phyloP scores from a whole-genome alignment of 345 rosid species.

The Luvunga scandens region DNA sequence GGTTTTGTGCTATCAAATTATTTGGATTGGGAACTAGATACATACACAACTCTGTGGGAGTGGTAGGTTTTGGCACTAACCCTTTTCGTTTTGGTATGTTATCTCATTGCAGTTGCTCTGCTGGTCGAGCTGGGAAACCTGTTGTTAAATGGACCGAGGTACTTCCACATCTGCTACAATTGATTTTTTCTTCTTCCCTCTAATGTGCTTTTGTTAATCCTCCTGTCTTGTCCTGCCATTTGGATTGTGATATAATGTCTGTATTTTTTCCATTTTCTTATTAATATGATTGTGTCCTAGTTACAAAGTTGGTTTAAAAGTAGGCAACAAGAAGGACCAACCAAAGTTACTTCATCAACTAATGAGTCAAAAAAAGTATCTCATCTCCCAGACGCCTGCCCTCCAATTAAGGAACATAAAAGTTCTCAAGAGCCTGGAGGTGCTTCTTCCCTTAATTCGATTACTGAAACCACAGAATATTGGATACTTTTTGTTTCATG shows the following conservation, averaged over 20 bases:
- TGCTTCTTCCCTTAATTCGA: constrained; percentile 11
- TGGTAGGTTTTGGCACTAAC: constrained; percentile 2
- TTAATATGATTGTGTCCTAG: constrained; percentile 23
- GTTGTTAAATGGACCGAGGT: constrained; percentile 62
- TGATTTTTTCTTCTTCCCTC: background rate
- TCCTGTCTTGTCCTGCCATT: background rate
- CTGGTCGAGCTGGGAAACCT: constrained; percentile 77
- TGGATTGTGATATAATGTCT: background rate
- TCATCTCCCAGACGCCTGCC: constrained; percentile 20
- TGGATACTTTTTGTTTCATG: background rate
- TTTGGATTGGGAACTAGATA: background rate
- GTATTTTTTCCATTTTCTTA: background rate
- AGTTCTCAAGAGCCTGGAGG: constrained; percentile 37
- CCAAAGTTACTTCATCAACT: constrained; percentile 33
- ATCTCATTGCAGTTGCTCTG: constrained; percentile 47
- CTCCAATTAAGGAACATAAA: constrained; percentile 26
- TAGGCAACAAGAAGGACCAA: constrained; percentile 26
- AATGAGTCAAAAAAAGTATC: constrained; percentile 26
- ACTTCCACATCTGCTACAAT: constrained; percentile 6
- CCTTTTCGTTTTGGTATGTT: constrained; percentile 1
- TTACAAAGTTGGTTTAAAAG: constrained; percentile 46
- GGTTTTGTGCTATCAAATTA: background rate
- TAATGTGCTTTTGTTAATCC: background rate
- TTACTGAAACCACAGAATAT: background rate
- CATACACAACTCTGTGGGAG: background rate